Percentiles rank a stretch among this genome's conserved stretches.
Evolutionary conservation across 768 basidiomycete species (phyloP).

Genomic region (Termitomyces sp.): DNA sequence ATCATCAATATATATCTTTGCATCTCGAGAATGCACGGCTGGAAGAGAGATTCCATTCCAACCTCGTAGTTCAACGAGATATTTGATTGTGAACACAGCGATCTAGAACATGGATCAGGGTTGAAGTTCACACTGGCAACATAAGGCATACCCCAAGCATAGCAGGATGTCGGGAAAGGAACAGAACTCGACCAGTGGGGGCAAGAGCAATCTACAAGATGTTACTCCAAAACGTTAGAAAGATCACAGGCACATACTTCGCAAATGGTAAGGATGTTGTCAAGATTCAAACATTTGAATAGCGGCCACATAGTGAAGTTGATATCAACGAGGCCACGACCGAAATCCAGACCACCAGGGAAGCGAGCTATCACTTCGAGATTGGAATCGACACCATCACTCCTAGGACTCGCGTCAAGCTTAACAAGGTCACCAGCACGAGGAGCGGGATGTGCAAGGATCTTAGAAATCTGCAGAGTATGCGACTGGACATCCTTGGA

Average conservation of each 20-base stretch:
- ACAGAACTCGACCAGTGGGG: slow-evolving; percentile 82
- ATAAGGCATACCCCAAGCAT: slow-evolving; percentile 70
- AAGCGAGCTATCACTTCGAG: slow-evolving; percentile 88
- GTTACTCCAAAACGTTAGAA: slow-evolving; percentile 40
- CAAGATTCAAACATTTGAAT: slow-evolving; percentile 89
- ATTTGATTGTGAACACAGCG: slow-evolving; percentile 87
- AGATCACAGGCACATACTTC: slow-evolving; percentile 49
- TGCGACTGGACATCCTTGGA: slow-evolving; percentile 93
- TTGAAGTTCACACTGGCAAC: neutral
- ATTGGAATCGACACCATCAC: slow-evolving; percentile 46
- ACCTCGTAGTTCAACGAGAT: slow-evolving; percentile 87
- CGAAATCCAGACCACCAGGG: slow-evolving; percentile 92
- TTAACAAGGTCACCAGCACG: slow-evolving; percentile 84
- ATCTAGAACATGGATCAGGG: slow-evolving; percentile 40
- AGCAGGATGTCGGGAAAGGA: slow-evolving; percentile 85
- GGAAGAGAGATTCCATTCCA: slow-evolving; percentile 89
- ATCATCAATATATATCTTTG: slow-evolving; percentile 92
- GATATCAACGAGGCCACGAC: slow-evolving; percentile 85
- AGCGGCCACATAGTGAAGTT: slow-evolving; percentile 98
- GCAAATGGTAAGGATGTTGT: slow-evolving; percentile 90
- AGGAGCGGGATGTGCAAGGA: slow-evolving; percentile 83
- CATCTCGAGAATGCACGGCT: slow-evolving; percentile 84
- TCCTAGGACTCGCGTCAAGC: slow-evolving; percentile 75
- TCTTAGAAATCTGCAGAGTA: slow-evolving; percentile 85
- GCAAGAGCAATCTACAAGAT: slow-evolving; percentile 81